Evolutionary conservation across 2,329 filamentous ascomycete genomes (phyloP), one percentile per base, ranked within the genome.

Genomic region (Cercospora citrullina): DNA sequence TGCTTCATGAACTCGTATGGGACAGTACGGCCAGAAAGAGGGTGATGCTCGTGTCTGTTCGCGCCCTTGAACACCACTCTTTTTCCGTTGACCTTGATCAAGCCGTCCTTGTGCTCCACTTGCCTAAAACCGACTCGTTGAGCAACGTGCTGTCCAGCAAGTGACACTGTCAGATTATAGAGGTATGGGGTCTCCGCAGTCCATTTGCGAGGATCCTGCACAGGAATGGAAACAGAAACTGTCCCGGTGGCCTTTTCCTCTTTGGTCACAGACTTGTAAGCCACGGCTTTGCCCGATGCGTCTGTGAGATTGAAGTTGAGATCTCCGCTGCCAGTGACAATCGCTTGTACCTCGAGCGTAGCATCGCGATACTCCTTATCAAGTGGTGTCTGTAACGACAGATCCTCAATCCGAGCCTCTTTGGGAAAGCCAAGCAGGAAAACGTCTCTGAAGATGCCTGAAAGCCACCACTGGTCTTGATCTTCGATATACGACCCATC

Each of bases 41-140:
- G 88, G 72, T 92, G 89, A 72, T 92, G 89, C 66, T 92, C 90
- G 73, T 92, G 90, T 16, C 89, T 81, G 75, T 91, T 91, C 16
- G 87, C 86, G 16, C 89, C 90, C 30, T 86, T 84, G 70, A 92
- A 82, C 2, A 86, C 82, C 60, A 91, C 83, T 1, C 85, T 80
- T 30, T 82, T 81, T 4, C 89, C 89, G 66, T 91, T 91, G 71
- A 91, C 87, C 26, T 82, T 82, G 71, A 90, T 81, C 53, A 89
- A 77, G 0, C 87, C 86, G 59, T 87, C 81, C 64, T 85, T 86
- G 61, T 90, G 81, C 77, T 91, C 87, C 3, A 90, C 84, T 58
- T 84, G 83, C 36, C 89, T 85, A 78, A 91, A 91, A 0, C 89
- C 89, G 12, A 90, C 79, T 4, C 80, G 82, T 45, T 90, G 87